Percentiles rank a stretch among this genome's conserved stretches.
phyloP scores from a whole-genome alignment of 768 basidiomycete genomes.

The Amanita subjunquillea region DNA sequence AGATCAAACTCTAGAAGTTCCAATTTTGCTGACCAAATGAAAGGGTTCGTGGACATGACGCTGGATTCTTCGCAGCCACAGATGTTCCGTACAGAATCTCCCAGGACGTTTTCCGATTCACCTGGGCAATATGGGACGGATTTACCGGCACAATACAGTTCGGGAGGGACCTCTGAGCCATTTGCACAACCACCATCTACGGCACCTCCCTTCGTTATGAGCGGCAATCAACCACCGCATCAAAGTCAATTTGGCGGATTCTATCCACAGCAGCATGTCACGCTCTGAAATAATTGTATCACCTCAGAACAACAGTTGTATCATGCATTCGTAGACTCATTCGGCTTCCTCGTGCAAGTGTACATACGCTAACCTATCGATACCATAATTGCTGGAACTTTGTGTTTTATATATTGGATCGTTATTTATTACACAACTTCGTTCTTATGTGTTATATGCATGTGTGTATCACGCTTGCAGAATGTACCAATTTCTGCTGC shows the following conservation, averaged over 20 bases:
- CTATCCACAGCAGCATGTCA: constrained; percentile 16
- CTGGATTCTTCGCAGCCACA: constrained; percentile 16
- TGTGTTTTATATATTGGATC: background rate
- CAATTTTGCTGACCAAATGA: constrained; percentile 33
- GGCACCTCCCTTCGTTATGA: constrained; percentile 2
- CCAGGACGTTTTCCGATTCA: constrained; percentile 20
- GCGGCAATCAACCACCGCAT: constrained; percentile 10
- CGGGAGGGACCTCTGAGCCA: constrained; percentile 5
- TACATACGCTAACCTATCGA: background rate
- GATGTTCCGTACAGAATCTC: constrained; percentile 31
- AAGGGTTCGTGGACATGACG: constrained; percentile 29
- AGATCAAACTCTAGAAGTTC: constrained; percentile 31
- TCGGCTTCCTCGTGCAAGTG: background rate
- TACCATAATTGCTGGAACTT: background rate
- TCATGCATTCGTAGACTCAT: background rate
- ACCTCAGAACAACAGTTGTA: background rate
- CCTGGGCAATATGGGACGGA: constrained; percentile 28
- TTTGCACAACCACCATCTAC: constrained; percentile 5
- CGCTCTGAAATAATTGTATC: constrained; percentile 12
- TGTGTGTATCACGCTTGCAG: background rate
- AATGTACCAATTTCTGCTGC: background rate
- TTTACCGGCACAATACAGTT: constrained; percentile 19
- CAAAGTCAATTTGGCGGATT: constrained; percentile 10
- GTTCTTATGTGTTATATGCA: background rate
- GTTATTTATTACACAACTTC: background rate